These are phyloP conservation scores for Hypericum perforatum DNA, from an alignment of 345 rosid species.

Conservation along the genomic window DNA sequence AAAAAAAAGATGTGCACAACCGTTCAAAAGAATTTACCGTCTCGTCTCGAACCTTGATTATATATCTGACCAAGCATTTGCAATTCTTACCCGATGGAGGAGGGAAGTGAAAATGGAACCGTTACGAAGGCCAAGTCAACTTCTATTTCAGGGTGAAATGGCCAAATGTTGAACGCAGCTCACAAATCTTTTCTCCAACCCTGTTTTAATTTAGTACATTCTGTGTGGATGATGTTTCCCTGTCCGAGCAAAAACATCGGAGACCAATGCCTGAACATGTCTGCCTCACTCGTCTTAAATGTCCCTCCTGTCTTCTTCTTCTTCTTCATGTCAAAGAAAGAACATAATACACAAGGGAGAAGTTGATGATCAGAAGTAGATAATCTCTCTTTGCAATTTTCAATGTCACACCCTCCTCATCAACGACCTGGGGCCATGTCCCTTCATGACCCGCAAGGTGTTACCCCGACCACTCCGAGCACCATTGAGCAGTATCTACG, in stretches of 20 bases:
- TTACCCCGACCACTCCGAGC: constrained; percentile 23
- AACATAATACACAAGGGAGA: too few species aligned
- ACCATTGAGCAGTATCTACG: constrained; percentile 35
- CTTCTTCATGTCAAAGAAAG: too few species aligned
- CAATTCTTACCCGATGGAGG: not conserved
- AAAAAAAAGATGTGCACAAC: too few species aligned
- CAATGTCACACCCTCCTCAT: constrained; percentile 13
- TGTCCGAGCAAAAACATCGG: constrained; percentile 28
- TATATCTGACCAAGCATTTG: too few species aligned
- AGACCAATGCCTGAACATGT: constrained; percentile 16
- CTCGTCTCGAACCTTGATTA: too few species aligned
- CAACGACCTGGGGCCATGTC: constrained; percentile 18
- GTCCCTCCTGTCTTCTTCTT: constrained; percentile 16
- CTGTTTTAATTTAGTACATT: not conserved
- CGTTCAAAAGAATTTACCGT: too few species aligned
- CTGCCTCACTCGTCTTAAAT: constrained; percentile 13
- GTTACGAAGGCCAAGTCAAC: constrained; percentile 13
- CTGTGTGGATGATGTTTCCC: constrained; percentile 10
- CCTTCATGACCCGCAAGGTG: constrained; percentile 26
- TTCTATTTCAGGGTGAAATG: constrained; percentile 13
- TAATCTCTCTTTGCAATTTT: constrained; percentile 4
- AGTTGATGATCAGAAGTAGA: constrained; percentile 1
- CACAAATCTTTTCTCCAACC: constrained; percentile 6
- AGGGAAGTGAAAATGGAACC: constrained; percentile 5
- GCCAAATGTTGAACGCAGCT: constrained; percentile 18